Evolutionary conservation across 2,329 filamentous ascomycete genomes (phyloP).

Genomic region (Elsinoe ampelina): DNA sequence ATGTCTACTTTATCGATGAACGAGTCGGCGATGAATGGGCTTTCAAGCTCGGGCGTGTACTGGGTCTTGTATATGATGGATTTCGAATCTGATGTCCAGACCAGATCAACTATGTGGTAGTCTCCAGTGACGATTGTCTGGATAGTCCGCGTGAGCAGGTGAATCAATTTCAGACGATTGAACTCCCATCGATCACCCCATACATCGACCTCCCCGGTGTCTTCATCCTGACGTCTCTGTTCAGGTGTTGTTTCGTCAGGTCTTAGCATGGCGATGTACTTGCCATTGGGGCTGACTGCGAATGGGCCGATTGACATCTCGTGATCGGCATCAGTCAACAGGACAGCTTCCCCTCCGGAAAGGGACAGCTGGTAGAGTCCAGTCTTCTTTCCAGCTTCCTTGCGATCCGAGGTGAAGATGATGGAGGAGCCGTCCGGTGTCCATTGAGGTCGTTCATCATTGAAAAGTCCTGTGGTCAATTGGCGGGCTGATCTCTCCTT

Average conservation of each 20-base stretch:
- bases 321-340: conserved; percentile 23
- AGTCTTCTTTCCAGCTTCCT: conserved; percentile 23
- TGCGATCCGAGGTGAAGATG: conserved; percentile 29
- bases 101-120: conserved; percentile 23
- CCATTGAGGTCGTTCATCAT: conserved; percentile 23
- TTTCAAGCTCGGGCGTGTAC: conserved; percentile 24
- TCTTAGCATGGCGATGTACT: conserved; percentile 27
- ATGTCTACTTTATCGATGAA: conserved; percentile 17
- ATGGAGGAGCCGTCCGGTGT: conserved; percentile 23
- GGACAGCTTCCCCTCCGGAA: conserved; percentile 20
- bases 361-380: conserved; percentile 25
- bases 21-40: conserved; percentile 18
- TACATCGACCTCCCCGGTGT: conserved; percentile 28
- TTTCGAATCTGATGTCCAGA: conserved; percentile 23
- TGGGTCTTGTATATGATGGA: conserved; percentile 21
- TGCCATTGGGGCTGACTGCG: conserved; percentile 28
- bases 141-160: conserved; percentile 24
- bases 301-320: conserved; percentile 22
- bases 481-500: conserved; percentile 21
- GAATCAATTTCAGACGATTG: conserved; percentile 25
- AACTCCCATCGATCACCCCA: conserved; percentile 31
- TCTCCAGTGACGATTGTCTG: conserved; percentile 17
- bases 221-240: conserved; percentile 25
- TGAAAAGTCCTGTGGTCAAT: conserved; percentile 22
- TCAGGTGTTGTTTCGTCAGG: conserved; percentile 28